Percentiles rank a stretch among this genome's conserved stretches.
These are phyloP conservation scores for Escallonia herrerae DNA, from an alignment of 129 eudicot genomes.

Conservation along the genomic window DNA sequence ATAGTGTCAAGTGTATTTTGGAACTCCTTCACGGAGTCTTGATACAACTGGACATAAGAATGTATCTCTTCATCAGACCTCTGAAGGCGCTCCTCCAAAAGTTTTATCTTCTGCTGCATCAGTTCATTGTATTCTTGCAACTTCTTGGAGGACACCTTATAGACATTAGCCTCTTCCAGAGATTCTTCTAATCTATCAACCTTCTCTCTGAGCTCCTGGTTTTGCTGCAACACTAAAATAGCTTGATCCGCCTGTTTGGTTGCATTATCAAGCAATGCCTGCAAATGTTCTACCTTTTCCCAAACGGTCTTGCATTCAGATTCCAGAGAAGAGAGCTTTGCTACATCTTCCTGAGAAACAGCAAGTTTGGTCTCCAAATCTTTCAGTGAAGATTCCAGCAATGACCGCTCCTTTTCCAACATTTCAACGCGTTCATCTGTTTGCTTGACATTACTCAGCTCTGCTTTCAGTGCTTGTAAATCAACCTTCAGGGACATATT, in stretches of 20 bases:
- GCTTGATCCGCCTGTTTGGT: constrained; percentile 93
- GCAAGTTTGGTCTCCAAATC: constrained; percentile 66
- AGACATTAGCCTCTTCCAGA: constrained; percentile 62
- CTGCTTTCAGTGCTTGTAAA: constrained; percentile 49
- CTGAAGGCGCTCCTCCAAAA: constrained; percentile 79
- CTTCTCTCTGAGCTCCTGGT: constrained; percentile 80
- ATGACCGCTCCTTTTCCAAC: constrained; percentile 57
- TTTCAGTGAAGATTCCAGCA: constrained; percentile 51
- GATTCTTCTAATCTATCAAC: constrained; percentile 80
- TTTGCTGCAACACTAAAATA: constrained; percentile 63
- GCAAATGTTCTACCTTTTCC: constrained; percentile 78
- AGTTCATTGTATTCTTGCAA: constrained; percentile 62
- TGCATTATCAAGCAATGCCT: constrained; percentile 66
- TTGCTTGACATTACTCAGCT: constrained; percentile 50
- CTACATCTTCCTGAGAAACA: constrained; percentile 66
- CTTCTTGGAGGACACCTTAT: constrained; percentile 68
- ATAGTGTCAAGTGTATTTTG: constrained; percentile 72
- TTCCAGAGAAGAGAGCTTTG: constrained; percentile 53
- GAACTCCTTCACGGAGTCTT: constrained; percentile 80
- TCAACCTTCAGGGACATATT: constrained; percentile 66
- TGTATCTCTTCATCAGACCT: constrained; percentile 82
- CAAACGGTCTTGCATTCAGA: constrained; percentile 65
- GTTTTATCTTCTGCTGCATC: constrained; percentile 87
- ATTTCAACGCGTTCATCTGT: constrained; percentile 66
- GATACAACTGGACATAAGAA: constrained; percentile 74